Evolutionary conservation across 441 rosid genomes (phyloP).

Genomic region (Eruca vesicaria): DNA sequence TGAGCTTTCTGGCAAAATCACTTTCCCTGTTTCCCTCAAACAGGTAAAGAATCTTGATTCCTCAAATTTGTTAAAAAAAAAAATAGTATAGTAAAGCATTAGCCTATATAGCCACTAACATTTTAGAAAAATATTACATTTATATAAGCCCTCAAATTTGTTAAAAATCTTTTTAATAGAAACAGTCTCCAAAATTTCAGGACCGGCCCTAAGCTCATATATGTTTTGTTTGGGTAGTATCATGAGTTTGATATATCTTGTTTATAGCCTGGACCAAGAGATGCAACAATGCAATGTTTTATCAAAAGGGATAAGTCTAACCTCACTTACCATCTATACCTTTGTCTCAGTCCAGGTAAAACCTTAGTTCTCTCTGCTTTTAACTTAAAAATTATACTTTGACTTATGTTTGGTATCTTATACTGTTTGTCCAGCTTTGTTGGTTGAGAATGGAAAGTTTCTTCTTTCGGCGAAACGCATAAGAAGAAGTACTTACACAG

Average conservation of each 20-base stretch:
- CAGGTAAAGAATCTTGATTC: constrained; percentile 46
- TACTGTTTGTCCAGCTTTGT: constrained; percentile 56
- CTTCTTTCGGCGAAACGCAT: constrained; percentile 94
- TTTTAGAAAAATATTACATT: background rate
- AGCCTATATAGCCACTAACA: background rate
- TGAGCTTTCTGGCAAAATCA: constrained; percentile 83
- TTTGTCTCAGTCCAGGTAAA: constrained; percentile 93
- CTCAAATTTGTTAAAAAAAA: too few relatives aligned
- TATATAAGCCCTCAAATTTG: background rate
- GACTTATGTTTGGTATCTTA: background rate
- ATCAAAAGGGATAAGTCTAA: constrained; percentile 92
- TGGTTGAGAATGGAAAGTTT: constrained; percentile 95
- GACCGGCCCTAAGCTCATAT: background rate
- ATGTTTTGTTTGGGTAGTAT: background rate
- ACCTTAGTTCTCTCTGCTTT: constrained; percentile 14
- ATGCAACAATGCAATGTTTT: constrained; percentile 87
- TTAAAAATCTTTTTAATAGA: background rate
- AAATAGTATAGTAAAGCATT: too few relatives aligned
- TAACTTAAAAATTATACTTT: background rate
- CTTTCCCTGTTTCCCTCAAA: constrained; percentile 94
- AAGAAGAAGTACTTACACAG: constrained; percentile 86
- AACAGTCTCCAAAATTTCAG: background rate
- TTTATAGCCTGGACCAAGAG: constrained; percentile 87
- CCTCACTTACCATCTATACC: constrained; percentile 87
- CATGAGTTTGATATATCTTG: background rate